Evolutionary conservation across 495 filamentous ascomycete genomes (phyloP).

Genomic region (Neurospora tetraspora): DNA sequence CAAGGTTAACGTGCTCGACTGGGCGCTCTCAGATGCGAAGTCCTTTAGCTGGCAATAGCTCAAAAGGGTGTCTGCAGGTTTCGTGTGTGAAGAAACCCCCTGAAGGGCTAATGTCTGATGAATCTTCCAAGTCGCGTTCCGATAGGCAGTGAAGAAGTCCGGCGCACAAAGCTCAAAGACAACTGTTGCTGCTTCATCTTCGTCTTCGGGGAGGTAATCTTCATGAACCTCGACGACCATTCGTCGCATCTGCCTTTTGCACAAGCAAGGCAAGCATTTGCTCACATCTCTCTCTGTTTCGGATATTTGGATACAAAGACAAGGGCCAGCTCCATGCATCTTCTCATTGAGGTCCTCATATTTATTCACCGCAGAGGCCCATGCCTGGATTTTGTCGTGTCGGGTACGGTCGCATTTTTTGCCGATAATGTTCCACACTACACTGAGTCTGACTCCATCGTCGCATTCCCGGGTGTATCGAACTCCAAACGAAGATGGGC

Average conservation of each 20-base stretch:
- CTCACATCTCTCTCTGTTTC: background rate
- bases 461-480: background rate
- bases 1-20: conserved; percentile 13
- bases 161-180: conserved; percentile 39
- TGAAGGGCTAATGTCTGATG: conserved; percentile 13
- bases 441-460: background rate
- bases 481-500: conserved; percentile 1
- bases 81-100: background rate
- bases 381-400: background rate
- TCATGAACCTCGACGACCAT: conserved; percentile 36
- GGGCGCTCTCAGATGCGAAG: background rate
- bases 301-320: background rate
- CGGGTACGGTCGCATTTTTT: background rate
- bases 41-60: conserved; percentile 11
- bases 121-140: conserved; percentile 37
- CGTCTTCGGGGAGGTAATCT: conserved; percentile 31
- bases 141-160: conserved; percentile 27
- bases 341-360: background rate
- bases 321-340: background rate
- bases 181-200: conserved; percentile 16
- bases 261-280: background rate
- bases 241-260: conserved; percentile 14
- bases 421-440: background rate
- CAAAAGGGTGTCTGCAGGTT: conserved; percentile 11
- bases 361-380: background rate